phyloP scores from a whole-genome alignment of 192 early-diverging fungal genomes.

The Backusella liffmaniae region DNA sequence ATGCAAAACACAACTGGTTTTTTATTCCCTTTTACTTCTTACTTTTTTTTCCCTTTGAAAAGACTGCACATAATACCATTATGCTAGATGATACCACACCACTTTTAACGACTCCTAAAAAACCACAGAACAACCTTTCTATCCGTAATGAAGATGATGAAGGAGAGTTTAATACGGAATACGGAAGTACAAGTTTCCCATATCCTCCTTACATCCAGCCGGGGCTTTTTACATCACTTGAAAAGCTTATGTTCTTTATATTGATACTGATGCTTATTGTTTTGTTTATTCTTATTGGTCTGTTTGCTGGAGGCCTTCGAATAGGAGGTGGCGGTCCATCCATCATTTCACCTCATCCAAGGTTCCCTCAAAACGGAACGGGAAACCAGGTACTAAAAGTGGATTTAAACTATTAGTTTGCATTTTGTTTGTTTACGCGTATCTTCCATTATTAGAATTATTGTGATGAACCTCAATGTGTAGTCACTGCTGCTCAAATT shows the following conservation, averaged over 20 bases:
- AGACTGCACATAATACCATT: background rate
- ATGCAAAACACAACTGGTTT: background rate
- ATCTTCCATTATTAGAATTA: background rate
- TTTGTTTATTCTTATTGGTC: conserved; percentile 29
- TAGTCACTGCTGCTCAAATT: conserved; percentile 57
- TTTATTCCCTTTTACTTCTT: background rate
- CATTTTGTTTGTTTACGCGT: background rate
- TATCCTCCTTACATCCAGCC: conserved; percentile 30
- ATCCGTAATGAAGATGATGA: background rate
- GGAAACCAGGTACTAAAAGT: conserved; percentile 5
- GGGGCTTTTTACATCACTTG: conserved; percentile 33
- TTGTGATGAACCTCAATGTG: conserved; percentile 58
- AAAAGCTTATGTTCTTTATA: conserved; percentile 37
- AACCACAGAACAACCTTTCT: background rate
- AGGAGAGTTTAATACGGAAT: conserved; percentile 6
- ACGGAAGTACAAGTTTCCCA: conserved; percentile 25
- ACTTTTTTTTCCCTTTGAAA: background rate
- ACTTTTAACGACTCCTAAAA: background rate
- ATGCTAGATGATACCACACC: background rate
- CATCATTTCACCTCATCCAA: conserved; percentile 7
- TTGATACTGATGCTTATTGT: conserved; percentile 21
- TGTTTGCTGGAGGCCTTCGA: conserved; percentile 26
- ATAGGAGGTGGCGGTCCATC: conserved; percentile 11
- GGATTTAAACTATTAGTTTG: background rate
- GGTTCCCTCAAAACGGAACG: conserved; percentile 11